phyloP scores from a whole-genome alignment of 495 filamentous ascomycete genomes.

The Pseudotulostoma volvatum region DNA sequence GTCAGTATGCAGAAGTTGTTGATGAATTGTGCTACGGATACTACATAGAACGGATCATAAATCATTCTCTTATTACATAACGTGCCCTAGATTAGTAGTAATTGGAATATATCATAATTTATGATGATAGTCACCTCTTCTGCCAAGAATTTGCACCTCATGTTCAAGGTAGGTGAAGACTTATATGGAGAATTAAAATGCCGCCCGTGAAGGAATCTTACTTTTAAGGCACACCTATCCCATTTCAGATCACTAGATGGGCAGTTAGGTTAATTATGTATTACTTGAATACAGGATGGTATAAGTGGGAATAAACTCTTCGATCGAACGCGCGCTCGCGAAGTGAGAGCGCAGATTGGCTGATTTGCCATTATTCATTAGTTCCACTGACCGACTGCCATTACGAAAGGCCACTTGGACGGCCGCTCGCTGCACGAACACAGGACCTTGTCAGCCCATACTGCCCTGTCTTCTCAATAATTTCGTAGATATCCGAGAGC shows the following conservation, averaged over 20 bases:
- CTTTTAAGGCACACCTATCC: too few species aligned
- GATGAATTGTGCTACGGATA: slow-evolving; percentile 25
- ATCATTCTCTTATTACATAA: too few species aligned
- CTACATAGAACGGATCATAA: too few species aligned
- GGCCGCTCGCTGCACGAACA: slow-evolving; percentile 56
- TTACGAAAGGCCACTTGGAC: slow-evolving; percentile 66
- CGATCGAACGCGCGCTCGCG: slow-evolving; percentile 67
- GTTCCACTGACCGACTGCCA: slow-evolving; percentile 70
- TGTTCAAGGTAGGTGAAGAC: too few species aligned
- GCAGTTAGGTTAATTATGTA: too few species aligned
- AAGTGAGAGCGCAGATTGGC: slow-evolving; percentile 62
- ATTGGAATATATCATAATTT: too few species aligned
- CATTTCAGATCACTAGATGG: too few species aligned
- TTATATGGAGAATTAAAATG: too few species aligned
- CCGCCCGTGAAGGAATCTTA: too few species aligned
- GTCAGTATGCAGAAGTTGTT: slow-evolving; percentile 37
- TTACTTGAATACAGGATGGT: slow-evolving; percentile 74
- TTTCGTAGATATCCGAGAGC: slow-evolving; percentile 33
- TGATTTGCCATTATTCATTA: slow-evolving; percentile 86
- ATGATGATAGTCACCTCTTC: too few species aligned
- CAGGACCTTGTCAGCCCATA: slow-evolving; percentile 67
- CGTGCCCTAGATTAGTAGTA: too few species aligned
- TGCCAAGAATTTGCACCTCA: too few species aligned
- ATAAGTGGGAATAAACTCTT: slow-evolving; percentile 59
- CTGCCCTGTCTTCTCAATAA: slow-evolving; percentile 48